Evolutionary conservation across 768 basidiomycete genomes (phyloP), one percentile per base, ranked within the genome.

Genomic region (Leucocoprinus leucothites): DNA sequence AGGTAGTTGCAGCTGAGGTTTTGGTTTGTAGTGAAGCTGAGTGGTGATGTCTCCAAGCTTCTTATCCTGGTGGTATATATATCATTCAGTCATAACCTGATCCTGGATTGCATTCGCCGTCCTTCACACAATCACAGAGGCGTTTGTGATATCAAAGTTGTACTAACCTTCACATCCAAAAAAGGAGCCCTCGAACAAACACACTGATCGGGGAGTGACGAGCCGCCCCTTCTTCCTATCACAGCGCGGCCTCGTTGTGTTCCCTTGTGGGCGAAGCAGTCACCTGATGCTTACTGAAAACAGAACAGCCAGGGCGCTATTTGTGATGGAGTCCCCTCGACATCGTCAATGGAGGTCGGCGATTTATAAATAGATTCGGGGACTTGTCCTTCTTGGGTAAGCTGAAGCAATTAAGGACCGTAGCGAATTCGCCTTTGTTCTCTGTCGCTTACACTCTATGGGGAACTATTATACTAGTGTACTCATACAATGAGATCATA

Each of bases 101-200:
- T 44, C 51, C 34, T 43, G 26, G 19, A 53, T 22, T 44, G 51
- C 51, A 44, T 44, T 45, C 51, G 21, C 22, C 43, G 34, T 44
- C 18, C 51, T 45, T 53, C 51, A 53, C 51, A 53, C 18, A 28
- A 53, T 53, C 51, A 53, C 51, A 53, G 51, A 36, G 51, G 21
- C 26, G 24, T 51, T 28, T 51, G 50, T 51, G 50, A 51, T 51
- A 51, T 42, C n/a, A 51, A 22, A 51, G 6, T 31, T 26, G 24
- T n/a, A 8, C 16, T 16, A 26, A 28, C 28, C 50, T 51, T 51
- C 50, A 51, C 50, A 51, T 42, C 31, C 40, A 25, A 13, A 51
- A 31, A 51, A 42, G 50, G 50, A 42, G 42, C 14, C 22, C 24
- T 26, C 49, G 19, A 40, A 40, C 24, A 42, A 11, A 13, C 11